Evolutionary conservation across 1,139 yeast species (phyloP), one percentile per base, ranked within the genome.

Genomic region (Sugiyamaella sp.): DNA sequence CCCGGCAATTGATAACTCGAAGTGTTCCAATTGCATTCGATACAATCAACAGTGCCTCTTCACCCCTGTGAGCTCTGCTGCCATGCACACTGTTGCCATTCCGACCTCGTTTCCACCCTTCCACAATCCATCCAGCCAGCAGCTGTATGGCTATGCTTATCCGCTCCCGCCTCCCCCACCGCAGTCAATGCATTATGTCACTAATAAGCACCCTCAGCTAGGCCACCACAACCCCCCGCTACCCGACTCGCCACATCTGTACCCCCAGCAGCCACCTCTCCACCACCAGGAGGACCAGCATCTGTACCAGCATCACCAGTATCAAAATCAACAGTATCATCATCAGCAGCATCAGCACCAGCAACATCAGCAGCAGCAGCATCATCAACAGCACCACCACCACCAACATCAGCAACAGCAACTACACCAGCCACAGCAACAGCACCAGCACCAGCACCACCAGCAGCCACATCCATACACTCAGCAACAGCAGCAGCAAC

Each of bases 11-110:
- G 62, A 58, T 19, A 59, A 59, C 40, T 54, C 64, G 2, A 63
- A 64, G 48, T 69, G 73, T 57, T 52, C 67, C n/a, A 69, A 69
- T 52, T 69, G 73, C 55, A 57, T 59, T 8, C 60, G 69, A 44
- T 66, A 65, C 57, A 66, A 66, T 48, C 72, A 69, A 56, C 68
- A 66, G 44, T 69, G 73, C 50, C 53, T 69, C n/a, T 69, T 68
- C 56, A 65, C 69, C 9, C 73, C 73, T 1, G 73, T 69, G 24
- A 64, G 68, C 45, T 65, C 71, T 3, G 60, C 57, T 20, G 54
- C 55, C 9, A 54, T 51, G 51, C 56, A 47, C 22, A 44, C 54
- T 4, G 25, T 51, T 22, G 14, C 54, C 10, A 40, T 46, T 24
- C 50, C 56, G n/a, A 29, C 49, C 10, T 38, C 44, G 9, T 25